These are phyloP conservation scores for Setaria viridis DNA, from an alignment of 202 grass and related monocot genomes.

Conservation along the genomic window DNA sequence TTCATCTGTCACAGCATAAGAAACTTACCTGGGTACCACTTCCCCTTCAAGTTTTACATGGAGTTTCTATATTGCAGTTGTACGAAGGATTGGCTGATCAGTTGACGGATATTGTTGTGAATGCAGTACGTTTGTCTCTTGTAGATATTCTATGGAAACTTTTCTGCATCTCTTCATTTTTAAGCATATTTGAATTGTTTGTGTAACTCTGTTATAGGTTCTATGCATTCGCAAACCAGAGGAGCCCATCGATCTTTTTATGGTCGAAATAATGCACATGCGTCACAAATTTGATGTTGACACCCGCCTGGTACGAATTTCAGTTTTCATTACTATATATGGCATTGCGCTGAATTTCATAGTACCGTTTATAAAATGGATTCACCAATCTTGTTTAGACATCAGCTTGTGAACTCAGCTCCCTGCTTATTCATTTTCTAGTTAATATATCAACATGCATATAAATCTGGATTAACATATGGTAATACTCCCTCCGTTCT, in stretches of 20 bases:
- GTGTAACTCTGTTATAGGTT: slow-evolving; percentile 54
- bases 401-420: slow-evolving; percentile 2
- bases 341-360: not conserved
- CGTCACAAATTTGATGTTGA: slow-evolving; percentile 97
- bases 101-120: slow-evolving; percentile 80
- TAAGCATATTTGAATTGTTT: slow-evolving; percentile 16
- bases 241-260: slow-evolving; percentile 95
- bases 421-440: not conserved
- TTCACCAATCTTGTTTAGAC: not conserved
- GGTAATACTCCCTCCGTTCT: not conserved
- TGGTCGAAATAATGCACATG: slow-evolving; percentile 99
- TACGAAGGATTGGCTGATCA: slow-evolving; percentile 95
- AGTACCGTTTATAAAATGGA: not conserved
- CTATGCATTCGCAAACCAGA: slow-evolving; percentile 77
- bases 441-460: not conserved
- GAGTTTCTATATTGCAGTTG: slow-evolving; percentile 58
- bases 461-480: not conserved
- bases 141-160: not conserved
- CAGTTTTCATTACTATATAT: slow-evolving; percentile 36
- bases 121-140: slow-evolving; percentile 62
- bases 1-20: slow-evolving; percentile 3
- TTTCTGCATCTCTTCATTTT: slow-evolving; percentile 4
- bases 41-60: not conserved
- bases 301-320: slow-evolving; percentile 73
- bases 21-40: not conserved